Evolutionary conservation across 106 monocot genomes (phyloP), one percentile per base, ranked within the genome.

Genomic region (Allium cepa): DNA sequence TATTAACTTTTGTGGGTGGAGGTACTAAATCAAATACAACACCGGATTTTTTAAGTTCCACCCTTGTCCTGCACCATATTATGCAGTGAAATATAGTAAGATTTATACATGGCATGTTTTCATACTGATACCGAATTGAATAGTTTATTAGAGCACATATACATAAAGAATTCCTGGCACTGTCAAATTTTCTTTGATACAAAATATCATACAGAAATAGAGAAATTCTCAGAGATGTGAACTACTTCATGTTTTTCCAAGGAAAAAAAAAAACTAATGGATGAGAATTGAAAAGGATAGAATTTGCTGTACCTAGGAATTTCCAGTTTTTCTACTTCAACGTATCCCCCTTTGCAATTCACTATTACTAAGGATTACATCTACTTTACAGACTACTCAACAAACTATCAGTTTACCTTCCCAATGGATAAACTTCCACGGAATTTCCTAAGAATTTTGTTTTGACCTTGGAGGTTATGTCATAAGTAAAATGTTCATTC

Each of bases 401-500:
- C 4, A 4, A 36, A 36, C 5, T 3, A n/a, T 55, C 46, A 59
- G 22, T 66, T 76, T 45, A 92, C 97, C 97, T 89, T 74, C 97
- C 97, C 72, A 93, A 65, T 66, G 97, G 97, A 78, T 92, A 93
- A 13, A 90, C 69, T 69, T 99, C 97, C 13, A 99, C 67, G 1
- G 92, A 99, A 66, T 99, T 99, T 55, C 97, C 97, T 47, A 92
- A 77, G 66, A 92, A 93, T 59, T 99, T 92, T 18, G 97, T 99
- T 60, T 90, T 99, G 56, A 99, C 11, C 79, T 99, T 99, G 47
- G 97, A 99, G 16, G 97, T 87, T 10, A 99, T 71, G 66, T 93
- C 97, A 83, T 99, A 92, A 51, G 78, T 87, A 75, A 99, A 99
- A 87, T 99, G 97, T 12, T 90, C 87, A 87, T 99, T 99, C 73